These are phyloP conservation scores for Ceratobasidium theobromae DNA, from an alignment of 1,284 basidiomycete species.

Conservation along the genomic window DNA sequence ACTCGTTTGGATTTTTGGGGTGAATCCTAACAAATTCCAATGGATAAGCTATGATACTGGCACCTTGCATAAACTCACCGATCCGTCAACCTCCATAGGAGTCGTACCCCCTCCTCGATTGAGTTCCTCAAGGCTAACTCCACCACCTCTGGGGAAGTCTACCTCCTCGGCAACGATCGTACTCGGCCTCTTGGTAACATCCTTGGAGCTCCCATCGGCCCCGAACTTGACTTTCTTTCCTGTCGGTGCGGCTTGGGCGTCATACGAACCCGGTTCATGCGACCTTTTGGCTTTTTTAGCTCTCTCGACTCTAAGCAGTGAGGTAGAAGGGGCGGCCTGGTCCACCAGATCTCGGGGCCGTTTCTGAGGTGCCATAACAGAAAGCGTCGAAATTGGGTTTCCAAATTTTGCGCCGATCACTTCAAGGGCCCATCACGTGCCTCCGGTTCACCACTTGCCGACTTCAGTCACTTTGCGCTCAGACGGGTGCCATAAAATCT, in stretches of 20 bases:
- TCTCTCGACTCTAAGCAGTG: slow-evolving; percentile 1
- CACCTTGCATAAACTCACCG: neutral
- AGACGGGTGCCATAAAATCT: no score
- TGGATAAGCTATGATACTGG: neutral
- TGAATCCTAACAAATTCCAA: neutral
- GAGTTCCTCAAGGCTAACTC: slow-evolving; percentile 41
- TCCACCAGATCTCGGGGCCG: slow-evolving; percentile 6
- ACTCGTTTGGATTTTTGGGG: neutral
- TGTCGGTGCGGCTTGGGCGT: neutral
- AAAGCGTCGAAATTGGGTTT: slow-evolving; percentile 7
- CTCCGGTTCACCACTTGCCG: no score
- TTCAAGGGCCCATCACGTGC: neutral
- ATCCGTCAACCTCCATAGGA: slow-evolving; percentile 23
- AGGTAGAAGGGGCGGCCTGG: neutral
- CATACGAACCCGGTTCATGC: slow-evolving; percentile 24
- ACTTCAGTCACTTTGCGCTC: no score
- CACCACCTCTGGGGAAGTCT: slow-evolving; percentile 92
- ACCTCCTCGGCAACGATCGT: slow-evolving; percentile 59
- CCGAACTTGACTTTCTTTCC: slow-evolving; percentile 30
- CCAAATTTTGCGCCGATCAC: slow-evolving; percentile 25
- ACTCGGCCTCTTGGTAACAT: neutral
- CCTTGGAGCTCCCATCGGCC: slow-evolving; percentile 15
- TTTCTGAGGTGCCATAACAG: slow-evolving; percentile 25
- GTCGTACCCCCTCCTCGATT: neutral
- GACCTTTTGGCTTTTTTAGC: slow-evolving; percentile 15